Evolutionary conservation across 2,329 filamentous ascomycete species (phyloP).

Genomic region (Diaporthe ilicicola): DNA sequence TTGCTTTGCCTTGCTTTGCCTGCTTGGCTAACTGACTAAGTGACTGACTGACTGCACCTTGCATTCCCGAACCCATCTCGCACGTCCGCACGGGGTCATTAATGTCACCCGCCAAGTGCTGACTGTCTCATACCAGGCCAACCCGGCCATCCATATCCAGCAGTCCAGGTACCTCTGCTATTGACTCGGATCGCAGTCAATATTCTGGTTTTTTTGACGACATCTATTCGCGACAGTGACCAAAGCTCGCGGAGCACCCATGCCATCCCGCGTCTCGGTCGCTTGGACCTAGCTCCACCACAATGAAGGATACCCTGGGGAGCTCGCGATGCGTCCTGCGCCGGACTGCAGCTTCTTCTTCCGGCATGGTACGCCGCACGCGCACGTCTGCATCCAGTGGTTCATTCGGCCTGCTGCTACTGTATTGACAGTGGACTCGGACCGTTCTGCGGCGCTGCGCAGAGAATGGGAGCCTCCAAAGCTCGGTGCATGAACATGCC

Average conservation of each 20-base stretch:
- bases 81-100: conserved; percentile 2
- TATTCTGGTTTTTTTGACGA: conserved; percentile 12
- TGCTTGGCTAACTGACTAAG: background rate
- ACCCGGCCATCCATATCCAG: conserved; percentile 7
- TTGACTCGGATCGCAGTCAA: conserved; percentile 13
- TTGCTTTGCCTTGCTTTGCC: too few relatives aligned
- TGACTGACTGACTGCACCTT: background rate
- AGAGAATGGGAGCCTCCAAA: background rate
- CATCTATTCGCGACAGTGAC: conserved; percentile 15
- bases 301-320: conserved; percentile 12
- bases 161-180: conserved; percentile 3
- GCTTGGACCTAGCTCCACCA: conserved; percentile 22
- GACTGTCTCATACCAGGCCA: background rate
- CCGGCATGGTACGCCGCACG: conserved; percentile 24
- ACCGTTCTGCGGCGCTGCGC: conserved; percentile 11
- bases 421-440: conserved; percentile 13
- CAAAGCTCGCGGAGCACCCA: conserved; percentile 1
- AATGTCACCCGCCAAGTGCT: conserved; percentile 22
- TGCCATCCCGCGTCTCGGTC: conserved; percentile 27
- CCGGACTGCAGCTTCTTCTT: conserved; percentile 32
- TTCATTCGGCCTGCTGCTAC: conserved; percentile 13
- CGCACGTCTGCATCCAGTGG: conserved; percentile 21
- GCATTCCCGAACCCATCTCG: conserved; percentile 12
- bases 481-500: background rate
- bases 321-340: conserved; percentile 21